Evolutionary conservation across 352 stramenopile genomes (phyloP), one percentile per base, ranked within the genome.

Genomic region (Aphanomyces cochlioides): DNA sequence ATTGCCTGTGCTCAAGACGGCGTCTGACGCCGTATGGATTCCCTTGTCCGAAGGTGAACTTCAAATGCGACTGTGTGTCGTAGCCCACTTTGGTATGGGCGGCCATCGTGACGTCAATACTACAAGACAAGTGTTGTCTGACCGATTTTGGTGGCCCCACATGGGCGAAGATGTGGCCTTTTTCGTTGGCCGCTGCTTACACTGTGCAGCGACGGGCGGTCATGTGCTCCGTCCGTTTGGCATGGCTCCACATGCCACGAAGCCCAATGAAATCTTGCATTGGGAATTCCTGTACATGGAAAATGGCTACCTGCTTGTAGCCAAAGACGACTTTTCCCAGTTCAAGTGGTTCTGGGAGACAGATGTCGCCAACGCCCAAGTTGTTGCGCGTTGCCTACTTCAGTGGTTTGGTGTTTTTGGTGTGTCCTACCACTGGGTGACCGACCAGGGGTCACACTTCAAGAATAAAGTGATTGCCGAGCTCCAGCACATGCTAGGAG

Each of bases 221-320:
- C 43, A 50, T 50, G 43, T 50, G 43, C 17, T 50, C 10, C 43
- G 43, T 50, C 43, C 43, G 10, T 50, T 50, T 50, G 43, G 43
- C 10, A 50, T 50, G 43, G 43, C 43, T 12, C 43, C 43, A 50
- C 43, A 58, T 58, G 50, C 21, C 50, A 58, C 21, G 36, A 58
- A 58, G 17, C 50, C 50, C 39, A 77, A 77, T 58, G 69, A 77
- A 60, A 39, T 75, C 1, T 13, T 75, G 2, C 53, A 78, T 34
- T 78, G 74, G 69, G 73, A 75, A 21, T 78, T 72, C 40, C n/a
- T 73, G 34, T 58, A 63, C 12, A 77, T 73, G 73, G 2, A 10
- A 19, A 10, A 36, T 57, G 28, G 72, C 47, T 66, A 38, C 43
- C 71, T 28, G 66, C 74, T 17, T 7, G 50, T 59, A 17, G 8